Evolutionary conservation across 306 rosid species (phyloP).

Genomic region (Cicer chorassanicum): DNA sequence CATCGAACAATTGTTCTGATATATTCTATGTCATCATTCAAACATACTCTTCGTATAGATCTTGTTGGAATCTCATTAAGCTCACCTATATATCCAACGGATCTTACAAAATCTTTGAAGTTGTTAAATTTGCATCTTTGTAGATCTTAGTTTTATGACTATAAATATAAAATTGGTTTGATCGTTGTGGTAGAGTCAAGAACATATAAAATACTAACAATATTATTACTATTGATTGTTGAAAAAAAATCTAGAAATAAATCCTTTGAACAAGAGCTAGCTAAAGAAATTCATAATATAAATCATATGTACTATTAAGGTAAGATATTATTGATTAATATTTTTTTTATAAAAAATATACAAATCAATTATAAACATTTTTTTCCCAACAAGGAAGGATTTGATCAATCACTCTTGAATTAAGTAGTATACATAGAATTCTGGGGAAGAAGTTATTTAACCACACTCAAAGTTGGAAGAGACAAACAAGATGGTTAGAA

Average conservation of each 20-base stretch:
- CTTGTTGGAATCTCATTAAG: too few relatives aligned
- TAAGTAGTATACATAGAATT: background rate
- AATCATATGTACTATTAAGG: too few relatives aligned
- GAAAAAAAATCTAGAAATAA: background rate
- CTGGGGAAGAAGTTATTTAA: background rate
- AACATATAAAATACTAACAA: too few relatives aligned
- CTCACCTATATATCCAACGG: too few relatives aligned
- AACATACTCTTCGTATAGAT: background rate
- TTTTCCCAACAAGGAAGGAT: background rate
- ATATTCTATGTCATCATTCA: background rate
- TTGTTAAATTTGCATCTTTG: background rate
- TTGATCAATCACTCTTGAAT: background rate
- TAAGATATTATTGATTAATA: too few relatives aligned
- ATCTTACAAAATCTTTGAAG: background rate
- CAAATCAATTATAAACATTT: background rate
- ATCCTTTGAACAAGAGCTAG: background rate
- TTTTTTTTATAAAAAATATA: too few relatives aligned
- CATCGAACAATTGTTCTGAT: background rate
- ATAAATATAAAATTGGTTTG: too few relatives aligned
- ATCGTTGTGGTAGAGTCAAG: too few relatives aligned
- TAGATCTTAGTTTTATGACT: background rate
- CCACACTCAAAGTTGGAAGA: background rate
- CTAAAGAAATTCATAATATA: too few relatives aligned
- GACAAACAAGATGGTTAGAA: background rate
- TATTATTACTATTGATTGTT: too few relatives aligned